A percentile compares a stretch with the other conserved stretches of the same genome.
phyloP scores from a whole-genome alignment of 352 stramenopile genomes.

The Pythium rhizo-oryzae region DNA sequence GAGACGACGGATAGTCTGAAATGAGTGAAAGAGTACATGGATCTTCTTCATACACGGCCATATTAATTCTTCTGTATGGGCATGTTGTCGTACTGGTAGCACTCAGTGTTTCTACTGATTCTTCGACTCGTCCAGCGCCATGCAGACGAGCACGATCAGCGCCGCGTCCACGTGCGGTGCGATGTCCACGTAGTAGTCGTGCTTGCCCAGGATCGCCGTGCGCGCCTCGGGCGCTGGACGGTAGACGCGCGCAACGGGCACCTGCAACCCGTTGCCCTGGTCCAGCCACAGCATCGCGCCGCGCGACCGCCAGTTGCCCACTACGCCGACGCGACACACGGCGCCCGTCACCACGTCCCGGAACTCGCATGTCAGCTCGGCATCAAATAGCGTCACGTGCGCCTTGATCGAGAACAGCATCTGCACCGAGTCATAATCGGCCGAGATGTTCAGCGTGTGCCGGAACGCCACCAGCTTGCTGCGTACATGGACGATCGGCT shows the following conservation, averaged over 20 bases:
- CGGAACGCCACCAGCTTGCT: constrained; percentile 21
- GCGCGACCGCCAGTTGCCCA: constrained; percentile 30
- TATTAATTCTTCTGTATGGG: too few species aligned
- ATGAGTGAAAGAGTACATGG: too few species aligned
- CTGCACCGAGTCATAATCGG: not conserved
- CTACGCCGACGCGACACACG: constrained; percentile 20
- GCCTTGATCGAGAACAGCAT: constrained; percentile 27
- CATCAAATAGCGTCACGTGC: constrained; percentile 18
- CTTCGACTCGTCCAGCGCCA: constrained; percentile 28
- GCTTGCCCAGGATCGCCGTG: too few species aligned
- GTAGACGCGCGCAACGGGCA: constrained; percentile 30
- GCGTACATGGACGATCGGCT: constrained; percentile 27
- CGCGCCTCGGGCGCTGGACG: constrained; percentile 23
- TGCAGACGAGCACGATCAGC: constrained; percentile 33
- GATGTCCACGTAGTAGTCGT: too few species aligned
- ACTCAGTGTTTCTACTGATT: too few species aligned
- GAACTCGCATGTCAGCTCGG: constrained; percentile 21
- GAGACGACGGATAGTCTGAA: too few species aligned
- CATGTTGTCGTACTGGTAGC: too few species aligned
- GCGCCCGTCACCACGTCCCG: constrained; percentile 7
- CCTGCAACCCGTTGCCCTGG: constrained; percentile 8
- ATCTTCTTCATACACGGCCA: too few species aligned
- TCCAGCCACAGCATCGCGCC: constrained; percentile 33
- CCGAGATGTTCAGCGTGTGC: constrained; percentile 24
- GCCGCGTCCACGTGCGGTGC: too few species aligned